Conservation (phyloP, 768 basidiomycete species). For the Pleurotus pulmonarius region DNA sequence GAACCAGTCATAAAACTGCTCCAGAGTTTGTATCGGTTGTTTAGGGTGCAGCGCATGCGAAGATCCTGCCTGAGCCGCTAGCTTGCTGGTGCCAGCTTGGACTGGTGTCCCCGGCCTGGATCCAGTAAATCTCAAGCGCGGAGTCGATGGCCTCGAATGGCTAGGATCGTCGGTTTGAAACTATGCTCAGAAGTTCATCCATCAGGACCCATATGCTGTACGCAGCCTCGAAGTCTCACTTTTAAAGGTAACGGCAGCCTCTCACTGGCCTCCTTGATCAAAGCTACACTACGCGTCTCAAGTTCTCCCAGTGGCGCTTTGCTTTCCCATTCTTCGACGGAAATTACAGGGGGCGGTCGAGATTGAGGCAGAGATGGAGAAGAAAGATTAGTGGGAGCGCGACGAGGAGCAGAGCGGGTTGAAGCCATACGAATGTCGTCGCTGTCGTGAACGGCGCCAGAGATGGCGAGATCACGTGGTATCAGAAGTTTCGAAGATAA, state of each 20-base stretch:
- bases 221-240: conserved; percentile 36
- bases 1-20: conserved; percentile 98
- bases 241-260: conserved; percentile 64
- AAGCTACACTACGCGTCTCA: conserved; percentile 61
- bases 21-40: conserved; percentile 81
- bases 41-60: conserved; percentile 67
- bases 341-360: conserved; percentile 42
- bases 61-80: background rate
- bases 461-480: background rate
- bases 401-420: conserved; percentile 6
- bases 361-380: conserved; percentile 28
- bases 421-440: conserved; percentile 4
- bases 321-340: conserved; percentile 89
- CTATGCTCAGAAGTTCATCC: conserved; percentile 13
- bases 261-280: conserved; percentile 60
- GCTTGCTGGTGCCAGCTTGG: conserved; percentile 4
- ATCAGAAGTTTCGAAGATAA: background rate
- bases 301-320: conserved; percentile 72
- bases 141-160: conserved; percentile 37
- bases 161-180: conserved; percentile 24
- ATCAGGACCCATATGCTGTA: too few relatives aligned
- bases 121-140: conserved; percentile 23
- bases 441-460: too few relatives aligned
- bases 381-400: conserved; percentile 8
- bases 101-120: conserved; percentile 44